These are phyloP conservation scores for Alternaria arbusti DNA, from an alignment of 2,329 filamentous ascomycete species.

Conservation along the genomic window DNA sequence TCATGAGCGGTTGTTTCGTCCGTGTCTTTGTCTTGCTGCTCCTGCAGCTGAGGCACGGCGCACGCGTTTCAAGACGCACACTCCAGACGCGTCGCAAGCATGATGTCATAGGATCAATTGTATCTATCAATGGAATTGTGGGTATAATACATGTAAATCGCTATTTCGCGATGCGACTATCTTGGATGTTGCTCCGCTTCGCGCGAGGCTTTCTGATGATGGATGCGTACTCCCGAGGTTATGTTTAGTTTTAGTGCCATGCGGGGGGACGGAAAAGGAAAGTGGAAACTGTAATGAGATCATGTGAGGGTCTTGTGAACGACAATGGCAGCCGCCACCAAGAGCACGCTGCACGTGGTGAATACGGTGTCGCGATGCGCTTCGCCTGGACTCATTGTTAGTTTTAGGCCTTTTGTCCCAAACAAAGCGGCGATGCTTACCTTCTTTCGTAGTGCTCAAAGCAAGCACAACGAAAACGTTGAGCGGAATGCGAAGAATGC, in stretches of 20 bases:
- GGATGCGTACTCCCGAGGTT: neutral
- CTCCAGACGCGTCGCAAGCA: neutral
- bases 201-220: neutral
- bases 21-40: neutral
- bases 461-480: slow-evolving; percentile 53
- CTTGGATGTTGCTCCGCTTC: neutral
- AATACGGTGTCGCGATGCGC: slow-evolving; percentile 40
- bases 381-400: slow-evolving; percentile 29
- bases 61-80: neutral
- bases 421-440: slow-evolving; percentile 15
- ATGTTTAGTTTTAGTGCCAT: neutral
- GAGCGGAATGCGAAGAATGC: slow-evolving; percentile 63
- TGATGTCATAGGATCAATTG: slow-evolving; percentile 13
- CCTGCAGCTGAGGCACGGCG: neutral
- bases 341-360: slow-evolving; percentile 36
- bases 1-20: slow-evolving; percentile 11
- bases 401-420: neutral
- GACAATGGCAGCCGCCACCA: slow-evolving; percentile 35
- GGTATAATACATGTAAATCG: neutral
- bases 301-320: slow-evolving; percentile 34
- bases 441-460: slow-evolving; percentile 42
- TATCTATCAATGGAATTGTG: neutral
- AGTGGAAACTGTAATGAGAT: neutral
- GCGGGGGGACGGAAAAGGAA: neutral
- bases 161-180: slow-evolving; percentile 7